These are phyloP conservation scores for Kazachstania taianensis DNA, from an alignment of 805 yeast species.

Conservation along the genomic window DNA sequence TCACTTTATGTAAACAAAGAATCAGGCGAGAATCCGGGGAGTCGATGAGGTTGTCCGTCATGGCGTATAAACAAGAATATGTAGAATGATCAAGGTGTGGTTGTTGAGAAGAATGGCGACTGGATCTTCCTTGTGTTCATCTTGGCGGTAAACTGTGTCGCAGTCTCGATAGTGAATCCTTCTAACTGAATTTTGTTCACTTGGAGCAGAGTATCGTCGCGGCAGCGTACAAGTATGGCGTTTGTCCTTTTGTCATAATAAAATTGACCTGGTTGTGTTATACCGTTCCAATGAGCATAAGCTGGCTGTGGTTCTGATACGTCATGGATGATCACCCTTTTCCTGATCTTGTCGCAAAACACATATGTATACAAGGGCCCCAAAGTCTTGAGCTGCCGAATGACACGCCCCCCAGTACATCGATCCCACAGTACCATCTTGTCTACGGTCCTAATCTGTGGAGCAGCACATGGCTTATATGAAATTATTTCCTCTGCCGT, in stretches of 20 bases:
- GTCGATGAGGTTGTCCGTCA: too few relatives aligned
- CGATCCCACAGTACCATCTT: conserved; percentile 40
- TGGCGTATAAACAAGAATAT: too few relatives aligned
- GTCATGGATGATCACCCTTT: conserved; percentile 42
- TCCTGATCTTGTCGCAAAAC: conserved; percentile 27
- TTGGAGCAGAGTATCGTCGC: conserved; percentile 32
- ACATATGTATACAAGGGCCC: conserved; percentile 47
- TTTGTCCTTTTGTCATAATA: conserved; percentile 11
- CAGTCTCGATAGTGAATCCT: conserved; percentile 39
- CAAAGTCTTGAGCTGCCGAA: conserved; percentile 39
- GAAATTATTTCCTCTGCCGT: conserved; percentile 3
- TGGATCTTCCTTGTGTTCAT: too few relatives aligned
- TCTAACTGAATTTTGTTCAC: conserved; percentile 41
- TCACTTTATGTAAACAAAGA: too few relatives aligned
- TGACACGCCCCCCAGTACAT: conserved; percentile 30
- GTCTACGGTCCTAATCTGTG: too few relatives aligned
- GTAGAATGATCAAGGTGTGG: too few relatives aligned
- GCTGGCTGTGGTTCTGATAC: not conserved
- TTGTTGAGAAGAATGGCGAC: too few relatives aligned
- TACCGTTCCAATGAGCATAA: not conserved
- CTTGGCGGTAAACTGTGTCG: too few relatives aligned
- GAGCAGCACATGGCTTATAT: too few relatives aligned
- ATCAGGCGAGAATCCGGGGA: too few relatives aligned
- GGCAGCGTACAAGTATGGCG: conserved; percentile 34
- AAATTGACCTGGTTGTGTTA: conserved; percentile 26